Conservation (phyloP, 1,284 basidiomycete genomes). For the Pisolithus thermaeus region DNA sequence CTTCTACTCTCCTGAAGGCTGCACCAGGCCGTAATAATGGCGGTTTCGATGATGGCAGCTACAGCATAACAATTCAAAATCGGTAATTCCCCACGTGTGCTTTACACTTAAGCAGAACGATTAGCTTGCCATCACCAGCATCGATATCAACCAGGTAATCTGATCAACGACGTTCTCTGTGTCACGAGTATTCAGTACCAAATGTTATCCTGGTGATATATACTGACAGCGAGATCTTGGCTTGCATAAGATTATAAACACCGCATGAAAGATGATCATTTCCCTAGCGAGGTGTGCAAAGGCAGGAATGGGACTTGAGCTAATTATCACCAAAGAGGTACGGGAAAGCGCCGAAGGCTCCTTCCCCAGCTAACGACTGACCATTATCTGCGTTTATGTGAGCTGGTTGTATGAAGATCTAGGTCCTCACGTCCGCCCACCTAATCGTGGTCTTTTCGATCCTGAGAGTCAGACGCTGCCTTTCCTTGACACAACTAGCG, state of each 20-base stretch:
- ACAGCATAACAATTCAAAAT: constrained; percentile 37
- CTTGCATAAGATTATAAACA: too few relatives aligned
- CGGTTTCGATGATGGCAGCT: constrained; percentile 46
- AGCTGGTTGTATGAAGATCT: neutral
- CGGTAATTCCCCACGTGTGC: constrained; percentile 13
- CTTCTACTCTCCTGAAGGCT: neutral
- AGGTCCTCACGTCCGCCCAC: constrained; percentile 9
- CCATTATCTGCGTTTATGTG: constrained; percentile 23
- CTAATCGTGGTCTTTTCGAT: constrained; percentile 20
- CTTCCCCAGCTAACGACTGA: constrained; percentile 25
- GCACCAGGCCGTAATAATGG: constrained; percentile 47
- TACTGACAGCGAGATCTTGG: too few relatives aligned
- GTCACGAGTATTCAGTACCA: too few relatives aligned
- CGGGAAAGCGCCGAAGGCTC: neutral
- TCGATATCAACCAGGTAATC: constrained; percentile 27
- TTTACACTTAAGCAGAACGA: neutral
- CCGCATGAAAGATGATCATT: neutral
- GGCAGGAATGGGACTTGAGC: constrained; percentile 25
- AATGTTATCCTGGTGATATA: too few relatives aligned
- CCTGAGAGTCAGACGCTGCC: constrained; percentile 16
- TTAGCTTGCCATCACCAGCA: constrained; percentile 4
- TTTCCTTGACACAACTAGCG: constrained; percentile 12
- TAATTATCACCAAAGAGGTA: constrained; percentile 8
- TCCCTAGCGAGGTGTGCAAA: constrained; percentile 14
- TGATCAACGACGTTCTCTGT: too few relatives aligned